Evolutionary conservation across 306 rosid species (phyloP).

Genomic region (Leucaena leucocephala): DNA sequence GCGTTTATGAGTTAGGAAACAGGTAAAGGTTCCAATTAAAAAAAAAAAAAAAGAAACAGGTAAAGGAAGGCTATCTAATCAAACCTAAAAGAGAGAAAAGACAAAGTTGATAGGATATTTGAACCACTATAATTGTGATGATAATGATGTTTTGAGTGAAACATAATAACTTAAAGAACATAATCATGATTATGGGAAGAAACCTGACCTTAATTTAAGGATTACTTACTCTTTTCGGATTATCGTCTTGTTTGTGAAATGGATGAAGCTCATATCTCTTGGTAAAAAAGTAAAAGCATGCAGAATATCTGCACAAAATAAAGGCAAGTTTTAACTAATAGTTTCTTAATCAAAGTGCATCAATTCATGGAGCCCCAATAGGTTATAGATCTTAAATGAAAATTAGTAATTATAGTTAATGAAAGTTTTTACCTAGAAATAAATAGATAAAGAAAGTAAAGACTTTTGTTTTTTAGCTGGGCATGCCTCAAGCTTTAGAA

Average conservation of each 20-base stretch:
- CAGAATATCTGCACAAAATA: constrained; percentile 63
- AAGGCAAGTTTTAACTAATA: neutral
- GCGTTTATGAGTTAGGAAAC: constrained; percentile 7
- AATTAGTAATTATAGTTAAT: neutral
- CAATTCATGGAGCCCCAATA: neutral
- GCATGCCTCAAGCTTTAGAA: no score
- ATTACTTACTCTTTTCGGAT: constrained; percentile 61
- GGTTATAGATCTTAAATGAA: neutral
- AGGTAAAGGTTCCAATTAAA: neutral
- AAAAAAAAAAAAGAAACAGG: neutral
- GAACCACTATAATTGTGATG: constrained; percentile 8
- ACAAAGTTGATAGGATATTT: neutral
- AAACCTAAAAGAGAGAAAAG: constrained; percentile 1
- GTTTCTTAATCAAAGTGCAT: neutral
- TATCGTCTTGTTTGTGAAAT: constrained; percentile 55
- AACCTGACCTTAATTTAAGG: constrained; percentile 18
- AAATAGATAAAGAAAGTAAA: no score
- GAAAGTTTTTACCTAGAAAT: no score
- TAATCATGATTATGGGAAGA: constrained; percentile 14
- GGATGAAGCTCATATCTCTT: constrained; percentile 63
- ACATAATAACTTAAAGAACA: neutral
- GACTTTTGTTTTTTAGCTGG: no score
- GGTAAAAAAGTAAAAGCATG: constrained; percentile 66
- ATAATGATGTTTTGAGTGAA: neutral
- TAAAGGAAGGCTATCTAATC: constrained; percentile 7